Evolutionary conservation across 2,329 filamentous ascomycete genomes (phyloP).

Genomic region (Aspergillus sp.): DNA sequence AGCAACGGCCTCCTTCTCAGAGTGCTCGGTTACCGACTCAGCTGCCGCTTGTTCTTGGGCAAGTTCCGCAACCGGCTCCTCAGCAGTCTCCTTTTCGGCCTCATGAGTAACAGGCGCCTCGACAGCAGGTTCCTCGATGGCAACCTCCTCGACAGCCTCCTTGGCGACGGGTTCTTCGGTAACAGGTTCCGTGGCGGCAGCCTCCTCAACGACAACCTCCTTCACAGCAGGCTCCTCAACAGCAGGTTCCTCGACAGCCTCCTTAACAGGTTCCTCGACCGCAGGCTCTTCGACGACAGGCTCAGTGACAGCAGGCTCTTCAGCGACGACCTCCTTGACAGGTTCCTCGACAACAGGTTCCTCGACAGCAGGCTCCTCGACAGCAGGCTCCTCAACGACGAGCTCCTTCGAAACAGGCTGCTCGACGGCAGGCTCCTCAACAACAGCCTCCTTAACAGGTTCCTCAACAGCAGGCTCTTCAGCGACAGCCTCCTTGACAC

Average conservation of each 20-base stretch:
- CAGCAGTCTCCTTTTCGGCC: constrained; percentile 1
- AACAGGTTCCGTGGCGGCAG: background rate
- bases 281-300: constrained; percentile 10
- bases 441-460: background rate
- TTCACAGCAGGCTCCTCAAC: background rate
- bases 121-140: background rate
- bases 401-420: background rate
- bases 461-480: constrained; percentile 1
- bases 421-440: background rate
- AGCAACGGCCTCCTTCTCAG: background rate
- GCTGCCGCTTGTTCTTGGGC: background rate
- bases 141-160: constrained; percentile 4
- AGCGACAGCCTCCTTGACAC: background rate
- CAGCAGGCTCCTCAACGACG: constrained; percentile 14
- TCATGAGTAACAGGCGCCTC: constrained; percentile 18
- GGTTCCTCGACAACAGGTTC: constrained; percentile 15
- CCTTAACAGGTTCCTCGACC: constrained; percentile 3
- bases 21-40: constrained; percentile 12
- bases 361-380: background rate
- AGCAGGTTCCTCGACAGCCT: constrained; percentile 10
- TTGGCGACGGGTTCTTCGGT: background rate
- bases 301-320: constrained; percentile 7
- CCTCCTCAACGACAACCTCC: constrained; percentile 10
- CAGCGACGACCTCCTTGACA: constrained; percentile 9
- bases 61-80: constrained; percentile 2